These are phyloP conservation scores for Tolypocladium tropicale DNA, from an alignment of 2,329 filamentous ascomycete species.

Conservation along the genomic window DNA sequence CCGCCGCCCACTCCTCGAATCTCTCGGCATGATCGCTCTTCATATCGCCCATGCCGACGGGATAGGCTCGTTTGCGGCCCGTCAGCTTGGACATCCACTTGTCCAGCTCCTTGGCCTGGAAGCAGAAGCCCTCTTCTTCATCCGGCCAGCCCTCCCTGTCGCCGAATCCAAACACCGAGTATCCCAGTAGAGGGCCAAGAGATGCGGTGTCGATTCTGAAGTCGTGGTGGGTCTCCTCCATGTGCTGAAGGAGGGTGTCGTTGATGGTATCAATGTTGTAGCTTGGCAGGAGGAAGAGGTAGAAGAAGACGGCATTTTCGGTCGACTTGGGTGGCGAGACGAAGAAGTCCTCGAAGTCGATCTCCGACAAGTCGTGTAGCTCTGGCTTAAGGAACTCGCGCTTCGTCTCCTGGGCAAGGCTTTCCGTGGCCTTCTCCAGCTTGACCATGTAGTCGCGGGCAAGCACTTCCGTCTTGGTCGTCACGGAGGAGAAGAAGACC, in stretches of 20 bases:
- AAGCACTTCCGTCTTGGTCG: constrained; percentile 68
- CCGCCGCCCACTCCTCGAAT: constrained; percentile 67
- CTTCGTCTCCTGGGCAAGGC: constrained; percentile 28
- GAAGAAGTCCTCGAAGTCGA: constrained; percentile 92
- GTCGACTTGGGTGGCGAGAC: constrained; percentile 58
- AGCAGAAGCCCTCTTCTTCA: constrained; percentile 84
- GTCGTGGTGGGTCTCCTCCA: constrained; percentile 90
- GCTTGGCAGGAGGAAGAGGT: constrained; percentile 75
- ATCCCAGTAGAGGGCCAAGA: constrained; percentile 66
- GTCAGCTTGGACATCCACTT: constrained; percentile 97
- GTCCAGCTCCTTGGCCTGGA: constrained; percentile 82
- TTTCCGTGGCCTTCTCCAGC: constrained; percentile 41
- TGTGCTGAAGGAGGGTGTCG: constrained; percentile 75
- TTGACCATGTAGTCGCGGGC: constrained; percentile 52
- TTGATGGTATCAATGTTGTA: constrained; percentile 95
- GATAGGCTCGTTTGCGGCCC: constrained; percentile 74
- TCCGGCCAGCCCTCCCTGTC: constrained; percentile 88
- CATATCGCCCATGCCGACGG: constrained; percentile 78
- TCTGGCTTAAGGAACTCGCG: constrained; percentile 45
- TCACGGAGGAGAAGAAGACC: constrained; percentile 85
- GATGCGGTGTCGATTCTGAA: constrained; percentile 91
- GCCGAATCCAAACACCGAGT: constrained; percentile 89
- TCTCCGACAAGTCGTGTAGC: constrained; percentile 68
- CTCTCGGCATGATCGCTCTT: constrained; percentile 60
- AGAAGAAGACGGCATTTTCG: constrained; percentile 56